phyloP scores from a whole-genome alignment of 1,139 yeast species.

The Yarrowia galli region DNA sequence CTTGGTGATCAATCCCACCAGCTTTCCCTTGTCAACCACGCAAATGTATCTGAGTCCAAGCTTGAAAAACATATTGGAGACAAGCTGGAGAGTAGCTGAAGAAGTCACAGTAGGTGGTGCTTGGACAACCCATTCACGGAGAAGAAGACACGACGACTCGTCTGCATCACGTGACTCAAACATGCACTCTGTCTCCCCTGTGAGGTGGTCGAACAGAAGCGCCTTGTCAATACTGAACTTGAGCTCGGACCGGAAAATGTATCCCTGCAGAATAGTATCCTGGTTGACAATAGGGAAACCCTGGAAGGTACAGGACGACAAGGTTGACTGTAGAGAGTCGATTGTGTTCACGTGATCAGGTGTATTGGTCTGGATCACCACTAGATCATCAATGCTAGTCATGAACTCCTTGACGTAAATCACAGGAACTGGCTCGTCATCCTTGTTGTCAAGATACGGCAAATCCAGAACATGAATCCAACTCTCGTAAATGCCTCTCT shows the following conservation, averaged over 20 bases:
- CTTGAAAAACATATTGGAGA: conserved; percentile 59
- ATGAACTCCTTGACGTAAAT: conserved; percentile 49
- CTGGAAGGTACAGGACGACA: conserved; percentile 44
- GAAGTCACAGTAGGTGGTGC: conserved; percentile 49
- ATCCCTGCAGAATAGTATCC: conserved; percentile 53
- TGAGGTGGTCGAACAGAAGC: not conserved
- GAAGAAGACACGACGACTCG: conserved; percentile 40
- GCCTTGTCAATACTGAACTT: conserved; percentile 46
- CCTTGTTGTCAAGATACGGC: conserved; percentile 52
- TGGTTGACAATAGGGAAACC: conserved; percentile 56
- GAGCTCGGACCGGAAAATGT: conserved; percentile 53
- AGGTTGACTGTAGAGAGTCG: conserved; percentile 43
- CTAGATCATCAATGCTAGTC: conserved; percentile 47
- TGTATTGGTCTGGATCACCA: conserved; percentile 44
- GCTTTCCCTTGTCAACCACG: conserved; percentile 57
- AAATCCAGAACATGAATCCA: conserved; percentile 55
- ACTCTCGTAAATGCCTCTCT: conserved; percentile 54
- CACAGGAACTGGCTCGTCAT: conserved; percentile 51
- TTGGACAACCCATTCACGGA: conserved; percentile 47
- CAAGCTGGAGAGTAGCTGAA: conserved; percentile 54
- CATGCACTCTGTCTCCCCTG: conserved; percentile 3
- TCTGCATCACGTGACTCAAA: conserved; percentile 11
- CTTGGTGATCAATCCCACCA: conserved; percentile 67
- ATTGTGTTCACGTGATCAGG: conserved; percentile 43
- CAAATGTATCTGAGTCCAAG: conserved; percentile 62